phyloP scores from a whole-genome alignment of 352 stramenopile genomes.

The Phytophthora idaei region DNA sequence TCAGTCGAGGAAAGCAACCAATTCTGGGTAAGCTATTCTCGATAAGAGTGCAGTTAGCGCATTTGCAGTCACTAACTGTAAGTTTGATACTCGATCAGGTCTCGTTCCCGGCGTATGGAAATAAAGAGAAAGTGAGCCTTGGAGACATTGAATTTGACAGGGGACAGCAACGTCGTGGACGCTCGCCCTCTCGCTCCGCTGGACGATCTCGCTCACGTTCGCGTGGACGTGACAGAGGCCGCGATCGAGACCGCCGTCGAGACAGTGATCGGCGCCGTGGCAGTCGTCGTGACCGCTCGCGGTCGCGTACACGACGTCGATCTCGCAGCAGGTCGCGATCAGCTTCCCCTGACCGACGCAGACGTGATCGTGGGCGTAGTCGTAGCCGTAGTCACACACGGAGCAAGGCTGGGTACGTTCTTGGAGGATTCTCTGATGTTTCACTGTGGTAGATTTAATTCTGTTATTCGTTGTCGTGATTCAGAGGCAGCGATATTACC shows the following conservation, averaged over 20 bases:
- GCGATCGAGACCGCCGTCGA: conserved; percentile 33
- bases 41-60: neutral
- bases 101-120: conserved; percentile 97
- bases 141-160: conserved; percentile 93
- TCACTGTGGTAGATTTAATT: neutral
- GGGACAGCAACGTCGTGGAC: conserved; percentile 29
- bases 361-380: conserved; percentile 39
- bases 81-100: conserved; percentile 50
- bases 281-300: conserved; percentile 46
- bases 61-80: neutral
- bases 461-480: conserved; percentile 7
- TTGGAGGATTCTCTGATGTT: conserved; percentile 5
- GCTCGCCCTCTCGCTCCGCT: conserved; percentile 40
- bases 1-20: conserved; percentile 85
- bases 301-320: conserved; percentile 41
- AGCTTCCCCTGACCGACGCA: conserved; percentile 35
- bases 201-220: conserved; percentile 48
- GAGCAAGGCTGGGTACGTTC: conserved; percentile 27
- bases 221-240: conserved; percentile 31
- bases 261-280: conserved; percentile 33
- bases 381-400: conserved; percentile 31
- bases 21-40: conserved; percentile 57
- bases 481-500: conserved; percentile 44
- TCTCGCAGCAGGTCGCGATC: conserved; percentile 52
- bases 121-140: conserved; percentile 93